Evolutionary conservation across 192 early-diverging fungal species (phyloP).

Genomic region (Linnemannia hyalina): DNA sequence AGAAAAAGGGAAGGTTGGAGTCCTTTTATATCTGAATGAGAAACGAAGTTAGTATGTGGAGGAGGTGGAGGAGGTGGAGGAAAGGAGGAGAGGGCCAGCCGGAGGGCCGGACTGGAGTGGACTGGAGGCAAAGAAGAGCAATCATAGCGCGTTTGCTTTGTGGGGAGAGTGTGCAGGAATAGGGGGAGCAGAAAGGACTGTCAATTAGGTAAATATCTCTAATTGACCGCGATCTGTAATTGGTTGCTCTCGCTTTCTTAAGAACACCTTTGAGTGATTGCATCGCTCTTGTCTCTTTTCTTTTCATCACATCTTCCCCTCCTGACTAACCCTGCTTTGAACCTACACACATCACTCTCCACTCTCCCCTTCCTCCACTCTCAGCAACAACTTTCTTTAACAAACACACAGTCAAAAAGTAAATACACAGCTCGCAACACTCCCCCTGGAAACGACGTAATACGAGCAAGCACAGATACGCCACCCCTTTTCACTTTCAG

Average conservation of each 20-base stretch:
- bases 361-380: neutral
- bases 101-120: neutral
- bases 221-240: neutral
- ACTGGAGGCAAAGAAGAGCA: neutral
- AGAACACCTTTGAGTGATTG: neutral
- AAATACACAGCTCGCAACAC: too few species aligned
- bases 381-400: neutral
- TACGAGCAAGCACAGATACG: too few species aligned
- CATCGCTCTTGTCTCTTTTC: constrained; percentile 18
- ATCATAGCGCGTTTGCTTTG: neutral
- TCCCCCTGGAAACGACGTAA: too few species aligned
- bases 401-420: too few species aligned
- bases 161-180: neutral
- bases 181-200: neutral
- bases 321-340: neutral
- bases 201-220: neutral
- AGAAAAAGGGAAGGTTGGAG: neutral
- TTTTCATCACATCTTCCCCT: neutral
- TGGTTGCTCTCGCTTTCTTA: neutral
- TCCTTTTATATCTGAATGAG: neutral
- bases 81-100: neutral
- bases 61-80: neutral
- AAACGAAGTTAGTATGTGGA: neutral
- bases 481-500: too few species aligned
- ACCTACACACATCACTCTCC: neutral